Evolutionary conservation across 148 eudicot species (phyloP), one percentile per base, ranked within the genome.

Genomic region (Nyssa sinensis): DNA sequence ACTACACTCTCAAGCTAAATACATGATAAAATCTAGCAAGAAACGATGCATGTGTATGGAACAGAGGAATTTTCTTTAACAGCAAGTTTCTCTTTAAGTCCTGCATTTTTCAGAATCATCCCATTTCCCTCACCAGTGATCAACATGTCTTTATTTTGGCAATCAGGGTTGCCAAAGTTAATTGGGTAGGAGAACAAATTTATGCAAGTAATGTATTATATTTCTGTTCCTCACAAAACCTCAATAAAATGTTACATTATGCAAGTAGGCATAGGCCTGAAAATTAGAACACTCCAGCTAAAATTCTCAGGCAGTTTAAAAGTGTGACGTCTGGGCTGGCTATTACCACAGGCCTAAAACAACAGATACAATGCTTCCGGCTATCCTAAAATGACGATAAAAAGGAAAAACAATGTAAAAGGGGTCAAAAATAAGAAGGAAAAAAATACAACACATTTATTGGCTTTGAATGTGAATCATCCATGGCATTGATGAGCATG

Each of bases 161-260:
- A 29, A 75, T 62, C 74, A 77, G 79, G 75, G 79, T 77, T 55
- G 79, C 79, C 64, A n/a, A 77, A 77, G 74, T 69, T 77, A 21
- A 62, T 77, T 35, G 79, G 79, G 37, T 16, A 37, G 64, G 75
- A 77, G 61, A 70, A 37, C 30, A 71, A 66, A 41, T 14, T 71
- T 25, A 30, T 77, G 64, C 70, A 37, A 65, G 44, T n/a, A 60
- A 16, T 19, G 17, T 27, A 24, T 62, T 37, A 21, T 71, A 34
- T 12, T 34, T 24, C 30, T 57, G 62, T 59, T 53, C 14, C 72
- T 29, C 39, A 17, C 59, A 51, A 51, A 49, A 69, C 29, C 4
- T 69, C 61, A 31, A 19, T 30, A 51, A 5, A n/a, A n/a, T n/a
- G n/a, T n/a, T n/a, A n/a, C n/a, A n/a, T n/a, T n/a, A n/a, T n/a